phyloP scores from a whole-genome alignment of 805 yeast species.

The Komagataella kurtzmanii region DNA sequence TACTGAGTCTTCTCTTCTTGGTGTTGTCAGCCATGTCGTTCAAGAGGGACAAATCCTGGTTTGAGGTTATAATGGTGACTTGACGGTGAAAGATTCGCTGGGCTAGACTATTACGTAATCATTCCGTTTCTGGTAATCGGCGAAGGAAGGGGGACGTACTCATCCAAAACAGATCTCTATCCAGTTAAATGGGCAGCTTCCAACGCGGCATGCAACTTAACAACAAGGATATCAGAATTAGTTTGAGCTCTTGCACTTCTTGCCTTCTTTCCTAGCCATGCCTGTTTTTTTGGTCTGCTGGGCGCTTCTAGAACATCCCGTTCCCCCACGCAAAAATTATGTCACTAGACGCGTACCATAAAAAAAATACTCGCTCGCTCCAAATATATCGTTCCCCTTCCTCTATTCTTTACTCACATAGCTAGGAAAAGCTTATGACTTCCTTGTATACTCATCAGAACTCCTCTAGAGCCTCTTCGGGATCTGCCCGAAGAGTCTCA shows the following conservation, averaged over 20 bases:
- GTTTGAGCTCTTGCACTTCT: not conserved
- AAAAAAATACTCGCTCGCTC: not conserved
- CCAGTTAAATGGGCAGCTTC: no score
- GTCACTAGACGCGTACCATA: not conserved
- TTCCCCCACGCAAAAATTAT: not conserved
- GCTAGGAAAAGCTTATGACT: not conserved
- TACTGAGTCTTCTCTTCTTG: constrained; percentile 2
- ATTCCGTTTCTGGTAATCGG: not conserved
- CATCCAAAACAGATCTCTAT: no score
- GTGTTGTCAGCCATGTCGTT: not conserved
- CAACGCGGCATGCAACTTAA: no score
- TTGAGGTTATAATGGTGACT: not conserved
- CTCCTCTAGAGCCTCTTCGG: not conserved
- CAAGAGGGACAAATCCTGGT: not conserved
- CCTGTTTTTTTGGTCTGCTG: not conserved
- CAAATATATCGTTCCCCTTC: not conserved
- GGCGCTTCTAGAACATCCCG: not conserved
- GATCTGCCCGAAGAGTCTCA: not conserved
- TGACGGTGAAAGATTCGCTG: not conserved
- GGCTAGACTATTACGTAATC: not conserved
- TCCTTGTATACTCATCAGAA: not conserved
- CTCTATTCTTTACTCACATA: not conserved
- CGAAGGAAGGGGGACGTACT: not conserved
- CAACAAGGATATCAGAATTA: no score
- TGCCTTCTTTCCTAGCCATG: not conserved